Base-by-base conservation (phyloP, 176 grass and related monocot species). In the Hsuehochloa calcarea region DNA sequence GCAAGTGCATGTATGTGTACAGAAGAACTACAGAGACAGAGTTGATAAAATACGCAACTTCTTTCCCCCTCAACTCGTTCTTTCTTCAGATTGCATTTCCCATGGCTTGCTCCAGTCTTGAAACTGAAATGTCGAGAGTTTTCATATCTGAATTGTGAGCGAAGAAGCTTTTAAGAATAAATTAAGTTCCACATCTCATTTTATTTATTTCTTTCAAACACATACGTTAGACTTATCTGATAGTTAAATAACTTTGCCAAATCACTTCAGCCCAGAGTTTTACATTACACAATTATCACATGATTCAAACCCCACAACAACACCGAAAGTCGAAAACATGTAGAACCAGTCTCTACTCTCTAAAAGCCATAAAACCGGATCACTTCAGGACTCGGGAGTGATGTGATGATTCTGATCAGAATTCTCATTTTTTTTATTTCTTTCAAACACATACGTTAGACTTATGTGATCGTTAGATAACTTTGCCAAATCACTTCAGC, bases 361-460 rank as follows among this genome's bases (percentile, higher is more conserved):
- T n/a, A n/a, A n/a, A 10, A 31, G 3, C 12, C 55, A 72, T 13
- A 16, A 9, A 1, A 41, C 15, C 6, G 4, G 6, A 15, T 26
- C 29, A 27, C 3, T 40, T 55, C 54, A 78, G 14, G 19, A 9
- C 15, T 49, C 46, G 5, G 46, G 13, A 14, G 13, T 49, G 31
- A 34, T 34, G 62, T 65, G 11, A 51, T 78, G 31, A 34, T 34
- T 34, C n/a, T 23, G 54, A 70, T 61, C 1, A 45, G 14, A 1
- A 74, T 94, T n/a, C n/a, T n/a, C n/a, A n/a, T n/a, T n/a, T 46
- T n/a, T 0, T 77, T 68, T 59, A 34, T 85, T 0, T 15, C 26
- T 49, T 5, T 60, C 2, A 31, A 35, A n/a, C 5, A 72, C 70
- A 34, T 26, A 20, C 14, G 8, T 74, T 52, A 34, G 26, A 74